These are phyloP conservation scores for Batrachochytrium dendrobatidis DNA, from an alignment of 371 early-diverging fungal genomes.

Conservation along the genomic window DNA sequence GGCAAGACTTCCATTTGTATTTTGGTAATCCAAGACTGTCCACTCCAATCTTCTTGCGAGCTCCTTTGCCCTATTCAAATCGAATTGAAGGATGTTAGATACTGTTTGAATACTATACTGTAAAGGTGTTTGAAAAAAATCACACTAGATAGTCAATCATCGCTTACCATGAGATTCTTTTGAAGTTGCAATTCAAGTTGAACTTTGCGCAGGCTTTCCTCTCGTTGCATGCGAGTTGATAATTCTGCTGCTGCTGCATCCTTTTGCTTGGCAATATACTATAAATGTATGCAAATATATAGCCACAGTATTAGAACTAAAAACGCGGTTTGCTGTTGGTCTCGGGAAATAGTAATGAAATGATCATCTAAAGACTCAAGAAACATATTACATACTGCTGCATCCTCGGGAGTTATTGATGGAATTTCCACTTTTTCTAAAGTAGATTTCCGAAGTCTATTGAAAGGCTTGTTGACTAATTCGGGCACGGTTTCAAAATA, in stretches of 20 bases:
- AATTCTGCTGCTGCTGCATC: conserved; percentile 61
- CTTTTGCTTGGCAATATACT: conserved; percentile 39
- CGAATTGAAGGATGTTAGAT: too few relatives aligned
- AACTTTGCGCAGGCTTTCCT: conserved; percentile 61
- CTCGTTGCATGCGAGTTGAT: conserved; percentile 65
- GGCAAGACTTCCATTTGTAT: conserved; percentile 86
- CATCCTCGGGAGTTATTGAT: conserved; percentile 12
- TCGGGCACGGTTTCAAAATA: conserved; percentile 81
- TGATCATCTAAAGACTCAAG: neutral
- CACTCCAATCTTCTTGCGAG: conserved; percentile 70
- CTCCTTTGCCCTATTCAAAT: conserved; percentile 60
- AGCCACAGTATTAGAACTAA: neutral
- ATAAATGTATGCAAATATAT: neutral
- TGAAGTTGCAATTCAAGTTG: conserved; percentile 75
- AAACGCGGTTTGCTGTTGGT: neutral
- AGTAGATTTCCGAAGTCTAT: conserved; percentile 54
- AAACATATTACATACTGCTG: conserved; percentile 6
- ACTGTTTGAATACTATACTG: too few relatives aligned
- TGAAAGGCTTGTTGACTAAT: conserved; percentile 71
- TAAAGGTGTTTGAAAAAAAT: too few relatives aligned
- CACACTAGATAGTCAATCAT: too few relatives aligned
- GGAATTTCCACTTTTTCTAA: conserved; percentile 45
- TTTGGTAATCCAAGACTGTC: conserved; percentile 72
- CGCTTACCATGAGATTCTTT: conserved; percentile 62
- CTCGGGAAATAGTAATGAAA: neutral